A percentile compares a stretch with the other conserved stretches of the same genome.
These are phyloP conservation scores for Lachnellula suecica DNA, from an alignment of 2,329 filamentous ascomycete species.

Conservation along the genomic window DNA sequence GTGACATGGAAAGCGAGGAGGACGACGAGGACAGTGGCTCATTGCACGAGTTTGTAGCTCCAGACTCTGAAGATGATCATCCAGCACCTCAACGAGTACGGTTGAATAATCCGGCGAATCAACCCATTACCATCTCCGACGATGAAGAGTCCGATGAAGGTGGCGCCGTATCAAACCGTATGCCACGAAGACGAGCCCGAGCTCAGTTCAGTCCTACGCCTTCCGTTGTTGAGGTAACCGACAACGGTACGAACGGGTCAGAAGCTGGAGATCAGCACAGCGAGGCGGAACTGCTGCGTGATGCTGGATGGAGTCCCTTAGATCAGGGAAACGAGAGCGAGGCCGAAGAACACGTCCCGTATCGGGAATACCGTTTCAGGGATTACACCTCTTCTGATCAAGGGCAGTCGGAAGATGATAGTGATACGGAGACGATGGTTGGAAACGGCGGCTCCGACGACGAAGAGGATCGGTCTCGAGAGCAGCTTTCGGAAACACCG, in stretches of 20 bases:
- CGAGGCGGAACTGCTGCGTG: constrained; percentile 24
- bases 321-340: constrained; percentile 33
- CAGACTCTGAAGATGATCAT: constrained; percentile 25
- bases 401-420: constrained; percentile 23
- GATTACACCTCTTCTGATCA: constrained; percentile 16
- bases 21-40: constrained; percentile 30
- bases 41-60: constrained; percentile 29
- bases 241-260: constrained; percentile 24
- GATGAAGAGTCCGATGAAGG: constrained; percentile 33
- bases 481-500: constrained; percentile 23
- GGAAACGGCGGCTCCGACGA: constrained; percentile 24
- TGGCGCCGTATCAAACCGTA: constrained; percentile 27
- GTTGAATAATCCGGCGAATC: too few relatives aligned
- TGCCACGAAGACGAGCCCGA: constrained; percentile 15
- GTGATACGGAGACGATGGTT: constrained; percentile 29
- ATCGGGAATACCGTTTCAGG: constrained; percentile 11
- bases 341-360: constrained; percentile 14
- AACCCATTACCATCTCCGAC: constrained; percentile 29
- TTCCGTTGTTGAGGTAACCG: constrained; percentile 20
- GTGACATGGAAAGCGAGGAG: constrained; percentile 14
- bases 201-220: constrained; percentile 12
- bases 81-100: too few relatives aligned
- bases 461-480: constrained; percentile 23
- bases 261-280: constrained; percentile 28
- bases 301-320: constrained; percentile 34